Conservation (phyloP, 257 asterid genomes). For the Rehmannia glutinosa region DNA sequence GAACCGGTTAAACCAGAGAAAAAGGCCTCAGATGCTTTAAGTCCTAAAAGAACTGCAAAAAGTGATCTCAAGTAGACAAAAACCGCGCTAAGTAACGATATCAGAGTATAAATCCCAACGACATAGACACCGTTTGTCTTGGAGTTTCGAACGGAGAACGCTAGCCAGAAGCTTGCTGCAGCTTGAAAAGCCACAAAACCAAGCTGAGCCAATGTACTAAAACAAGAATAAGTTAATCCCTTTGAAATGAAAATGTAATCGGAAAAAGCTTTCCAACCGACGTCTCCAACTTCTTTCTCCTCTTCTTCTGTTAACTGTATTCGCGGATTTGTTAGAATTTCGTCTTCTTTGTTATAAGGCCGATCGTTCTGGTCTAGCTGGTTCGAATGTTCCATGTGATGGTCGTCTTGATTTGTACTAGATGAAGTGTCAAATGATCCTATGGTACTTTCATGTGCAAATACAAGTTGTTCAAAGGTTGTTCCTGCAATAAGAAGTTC, state of each 20-base stretch:
- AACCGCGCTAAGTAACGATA: slow-evolving; percentile 43
- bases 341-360: slow-evolving; percentile 25
- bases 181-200: slow-evolving; percentile 63
- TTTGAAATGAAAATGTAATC: slow-evolving; percentile 50
- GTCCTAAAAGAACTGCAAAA: slow-evolving; percentile 53
- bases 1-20: slow-evolving; percentile 57
- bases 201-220: slow-evolving; percentile 23
- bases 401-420: slow-evolving; percentile 11
- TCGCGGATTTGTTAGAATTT: slow-evolving; percentile 24
- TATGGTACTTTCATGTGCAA: slow-evolving; percentile 47
- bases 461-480: slow-evolving; percentile 59
- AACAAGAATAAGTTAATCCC: slow-evolving; percentile 27
- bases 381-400: too few relatives aligned
- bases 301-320: slow-evolving; percentile 70
- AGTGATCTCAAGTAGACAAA: slow-evolving; percentile 49
- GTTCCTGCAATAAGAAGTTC: slow-evolving; percentile 53
- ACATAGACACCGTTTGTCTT: slow-evolving; percentile 30
- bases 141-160: slow-evolving; percentile 42
- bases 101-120: slow-evolving; percentile 43
- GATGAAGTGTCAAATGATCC: slow-evolving; percentile 32
- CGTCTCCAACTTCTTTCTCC: slow-evolving; percentile 51
- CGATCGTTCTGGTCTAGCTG: slow-evolving; percentile 20
- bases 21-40: slow-evolving; percentile 57
- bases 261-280: slow-evolving; percentile 44
- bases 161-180: slow-evolving; percentile 77